These are phyloP conservation scores for Endocalyx cinctus DNA, from an alignment of 2,329 filamentous ascomycete species.

Conservation along the genomic window DNA sequence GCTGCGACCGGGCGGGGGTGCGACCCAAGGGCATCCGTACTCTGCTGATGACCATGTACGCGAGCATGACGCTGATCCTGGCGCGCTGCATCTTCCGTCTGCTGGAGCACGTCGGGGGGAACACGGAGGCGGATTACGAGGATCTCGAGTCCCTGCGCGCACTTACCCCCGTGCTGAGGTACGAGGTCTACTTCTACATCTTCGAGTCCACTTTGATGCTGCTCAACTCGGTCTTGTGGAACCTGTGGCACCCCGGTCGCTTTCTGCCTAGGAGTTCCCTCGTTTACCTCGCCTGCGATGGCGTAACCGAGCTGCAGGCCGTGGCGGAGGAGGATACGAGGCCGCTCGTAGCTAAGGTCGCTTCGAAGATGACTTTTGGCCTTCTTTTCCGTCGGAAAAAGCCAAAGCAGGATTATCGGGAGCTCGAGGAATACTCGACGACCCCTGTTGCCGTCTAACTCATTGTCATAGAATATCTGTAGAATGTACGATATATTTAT, in stretches of 20 bases:
- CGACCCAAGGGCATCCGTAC: constrained; percentile 12
- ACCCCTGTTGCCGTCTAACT: too few species aligned
- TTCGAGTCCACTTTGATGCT: constrained; percentile 42
- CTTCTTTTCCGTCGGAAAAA: too few species aligned
- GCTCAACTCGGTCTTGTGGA: constrained; percentile 37
- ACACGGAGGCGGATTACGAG: constrained; percentile 28
- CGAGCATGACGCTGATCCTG: constrained; percentile 39
- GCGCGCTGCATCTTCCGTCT: constrained; percentile 46
- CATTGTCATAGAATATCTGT: too few species aligned
- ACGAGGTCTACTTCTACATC: constrained; percentile 44
- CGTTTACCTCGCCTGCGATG: constrained; percentile 36
- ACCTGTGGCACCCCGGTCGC: constrained; percentile 37
- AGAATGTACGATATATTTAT: too few species aligned
- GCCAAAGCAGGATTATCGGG: too few species aligned
- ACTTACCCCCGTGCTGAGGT: constrained; percentile 32
- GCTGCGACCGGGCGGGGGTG: constrained; percentile 20
- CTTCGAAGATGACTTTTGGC: too few species aligned
- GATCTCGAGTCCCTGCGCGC: constrained; percentile 22
- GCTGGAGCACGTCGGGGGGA: constrained; percentile 36
- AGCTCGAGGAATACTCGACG: too few species aligned
- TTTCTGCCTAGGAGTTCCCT: constrained; percentile 33
- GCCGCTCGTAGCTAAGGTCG: too few species aligned
- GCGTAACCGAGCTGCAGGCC: constrained; percentile 22
- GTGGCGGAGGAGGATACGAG: too few species aligned
- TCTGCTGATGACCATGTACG: constrained; percentile 36